Evolutionary conservation across 106 monocot genomes (phyloP).

Genomic region (Dendrobium catenatum): DNA sequence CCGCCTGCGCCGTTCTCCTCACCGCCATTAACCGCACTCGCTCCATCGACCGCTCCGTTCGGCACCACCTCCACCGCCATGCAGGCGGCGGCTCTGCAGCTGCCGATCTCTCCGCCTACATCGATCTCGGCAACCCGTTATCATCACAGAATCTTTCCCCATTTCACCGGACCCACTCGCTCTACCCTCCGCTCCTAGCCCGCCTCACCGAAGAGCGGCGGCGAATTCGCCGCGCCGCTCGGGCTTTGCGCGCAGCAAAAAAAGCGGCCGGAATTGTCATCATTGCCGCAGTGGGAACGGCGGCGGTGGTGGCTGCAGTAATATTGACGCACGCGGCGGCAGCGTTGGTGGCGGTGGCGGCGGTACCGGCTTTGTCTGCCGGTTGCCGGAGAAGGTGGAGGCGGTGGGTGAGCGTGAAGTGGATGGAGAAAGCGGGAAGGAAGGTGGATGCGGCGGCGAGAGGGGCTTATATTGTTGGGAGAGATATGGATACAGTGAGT

Average conservation of each 20-base stretch:
- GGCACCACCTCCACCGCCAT: constrained; percentile 8
- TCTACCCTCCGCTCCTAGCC: constrained; percentile 23
- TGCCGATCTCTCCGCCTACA: constrained; percentile 17
- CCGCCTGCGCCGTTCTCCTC: constrained; percentile 44
- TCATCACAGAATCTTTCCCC: not conserved
- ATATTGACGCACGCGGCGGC: constrained; percentile 10
- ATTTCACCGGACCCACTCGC: constrained; percentile 14
- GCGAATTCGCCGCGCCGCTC: constrained; percentile 13
- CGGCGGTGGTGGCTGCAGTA: constrained; percentile 19
- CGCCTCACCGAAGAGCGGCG: constrained; percentile 20
- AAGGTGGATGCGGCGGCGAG: constrained; percentile 67
- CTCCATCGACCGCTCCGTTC: constrained; percentile 10
- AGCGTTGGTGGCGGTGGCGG: not conserved
- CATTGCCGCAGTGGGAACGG: constrained; percentile 16
- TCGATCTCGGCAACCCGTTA: constrained; percentile 58
- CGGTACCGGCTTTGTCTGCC: not conserved
- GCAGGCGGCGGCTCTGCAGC: not conserved
- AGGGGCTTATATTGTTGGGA: constrained; percentile 74
- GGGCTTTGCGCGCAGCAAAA: constrained; percentile 2
- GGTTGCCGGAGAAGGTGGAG: not conserved
- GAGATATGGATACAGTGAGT: constrained; percentile 81
- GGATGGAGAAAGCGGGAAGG: constrained; percentile 15
- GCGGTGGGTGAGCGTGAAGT: not conserved
- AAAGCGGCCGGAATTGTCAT: constrained; percentile 9
- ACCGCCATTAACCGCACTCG: constrained; percentile 37